Base-by-base conservation (phyloP, 108 stramenopile species). In the Thalassiosira profunda region DNA sequence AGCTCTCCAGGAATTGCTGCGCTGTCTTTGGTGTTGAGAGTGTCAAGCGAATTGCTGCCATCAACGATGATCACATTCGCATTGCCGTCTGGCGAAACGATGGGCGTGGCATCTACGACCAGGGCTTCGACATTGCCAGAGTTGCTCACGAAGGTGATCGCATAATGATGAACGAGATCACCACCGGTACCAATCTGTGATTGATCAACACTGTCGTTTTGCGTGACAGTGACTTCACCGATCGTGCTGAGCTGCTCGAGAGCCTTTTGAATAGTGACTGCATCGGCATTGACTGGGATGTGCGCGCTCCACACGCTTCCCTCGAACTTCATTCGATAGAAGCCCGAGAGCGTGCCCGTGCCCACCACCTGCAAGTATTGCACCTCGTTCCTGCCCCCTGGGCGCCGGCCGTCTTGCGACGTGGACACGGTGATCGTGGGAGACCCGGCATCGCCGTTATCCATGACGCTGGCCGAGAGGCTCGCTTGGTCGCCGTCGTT, bases 41-140 rank as follows among this genome's bases (percentile, higher is more conserved):
- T 74, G 54, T 75, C 60, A 17, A 90, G 43, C 28, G 47, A 49
- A 80, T 91, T 91, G 77, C 85, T 79, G 5, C 88, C 92, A 35
- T 87, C 90, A 37, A 48, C 41, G 7, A 91, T 78, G 9, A 55
- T 36, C 10, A 85, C 66, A 18, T n/a, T 67, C 15, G 57, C 79
- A 43, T 86, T 63, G 47, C 65, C 33, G 46, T 67, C 56, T 36
- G 72, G 53, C 23, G 76, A 74, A 33, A 47, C 46, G 17, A 86
- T 46, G 38, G 71, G 74, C 0, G 80, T 33, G 18, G 58, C 47
- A 66, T 92, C 91, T 2, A 84, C 63, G 4, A 83, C 58, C 9
- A 92, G 34, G 6, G 80, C 51, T 34, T 70, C 84, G 15, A 85
- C 54, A 58, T 89, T 83, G 37, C 86, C 86, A 41, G 67, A 71